Evolutionary conservation across 139 green algal species (phyloP), one percentile per base, ranked within the genome.

Genomic region (Asterochloris erici): DNA sequence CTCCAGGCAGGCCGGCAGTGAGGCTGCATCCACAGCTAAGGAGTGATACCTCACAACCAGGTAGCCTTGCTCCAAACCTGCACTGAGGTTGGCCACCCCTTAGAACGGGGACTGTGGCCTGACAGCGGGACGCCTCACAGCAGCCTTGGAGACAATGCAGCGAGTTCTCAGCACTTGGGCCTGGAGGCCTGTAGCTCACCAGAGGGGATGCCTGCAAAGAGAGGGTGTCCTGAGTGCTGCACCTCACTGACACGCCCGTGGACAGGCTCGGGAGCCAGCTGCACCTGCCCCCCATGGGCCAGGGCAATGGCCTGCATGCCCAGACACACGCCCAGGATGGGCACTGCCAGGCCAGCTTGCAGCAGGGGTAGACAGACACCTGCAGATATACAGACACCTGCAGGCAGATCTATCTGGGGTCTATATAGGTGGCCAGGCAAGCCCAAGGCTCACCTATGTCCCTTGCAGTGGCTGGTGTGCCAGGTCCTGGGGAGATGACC

Each of bases 401-500:
- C 21, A 71, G 21, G 66, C 66, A 71, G 1, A 71, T 71, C 66
- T 24, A 9, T 54, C 6, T 54, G 38, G 38, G 38, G 38, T 54
- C 38, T 54, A 54, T 54, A 6, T 6, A 54, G 38, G 29, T 10
- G 54, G 38, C 10, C 54, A 69, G n/a, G 12, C 77, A 81, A 12
- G 1, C 27, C 38, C 75, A 66, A 23, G 17, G 66, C 66, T 26
- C 84, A 94, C 93, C 93, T 54, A 98, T 88, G 83, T 99, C 97
- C 11, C 29, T 27, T 0, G 83, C n/a, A 0, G 76, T 81, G 11
- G 83, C 64, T 0, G 97, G 97, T 12, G 92, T 97, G 27, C 97
- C 97, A 19, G 97, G 97, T 0, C 97, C 97, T 9, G 97, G 97
- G 0, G 95, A 98, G 16, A 99, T 94, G n/a, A 99, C 95, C 21